These are phyloP conservation scores for Verbena officinalis DNA, from an alignment of 257 asterid species.

Conservation along the genomic window DNA sequence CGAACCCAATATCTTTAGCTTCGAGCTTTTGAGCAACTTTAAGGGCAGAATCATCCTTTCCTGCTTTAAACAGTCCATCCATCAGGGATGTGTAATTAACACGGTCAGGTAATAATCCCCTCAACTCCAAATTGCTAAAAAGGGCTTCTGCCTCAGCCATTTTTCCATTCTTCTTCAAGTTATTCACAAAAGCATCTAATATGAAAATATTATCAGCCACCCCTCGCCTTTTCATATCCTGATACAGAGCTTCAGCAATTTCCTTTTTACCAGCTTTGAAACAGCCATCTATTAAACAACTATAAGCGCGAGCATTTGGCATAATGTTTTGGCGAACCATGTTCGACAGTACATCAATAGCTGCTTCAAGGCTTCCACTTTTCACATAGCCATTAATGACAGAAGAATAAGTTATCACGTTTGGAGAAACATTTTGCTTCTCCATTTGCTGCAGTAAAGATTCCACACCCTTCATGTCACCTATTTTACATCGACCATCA, in stretches of 20 bases:
- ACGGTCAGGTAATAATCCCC: conserved; percentile 68
- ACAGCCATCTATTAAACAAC: conserved; percentile 71
- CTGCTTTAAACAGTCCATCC: conserved; percentile 86
- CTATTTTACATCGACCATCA: conserved; percentile 66
- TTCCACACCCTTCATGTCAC: conserved; percentile 63
- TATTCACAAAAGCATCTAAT: conserved; percentile 65
- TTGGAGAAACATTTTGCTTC: conserved; percentile 55
- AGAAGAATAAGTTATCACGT: conserved; percentile 68
- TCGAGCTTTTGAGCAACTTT: conserved; percentile 67
- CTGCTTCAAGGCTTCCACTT: conserved; percentile 73
- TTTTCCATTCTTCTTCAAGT: conserved; percentile 62
- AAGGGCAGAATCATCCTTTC: conserved; percentile 71
- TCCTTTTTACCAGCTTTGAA: conserved; percentile 69
- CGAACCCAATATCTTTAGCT: conserved; percentile 60
- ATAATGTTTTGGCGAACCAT: conserved; percentile 56
- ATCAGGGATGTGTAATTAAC: conserved; percentile 81
- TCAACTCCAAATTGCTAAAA: conserved; percentile 48
- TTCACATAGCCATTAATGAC: conserved; percentile 70
- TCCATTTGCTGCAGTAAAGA: conserved; percentile 67
- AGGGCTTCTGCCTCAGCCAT: conserved; percentile 66
- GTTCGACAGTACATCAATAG: conserved; percentile 43
- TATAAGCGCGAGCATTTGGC: conserved; percentile 67
- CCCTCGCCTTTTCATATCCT: conserved; percentile 69
- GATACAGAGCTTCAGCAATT: conserved; percentile 54
- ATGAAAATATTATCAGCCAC: conserved; percentile 57